Conservation (phyloP, 2,329 filamentous ascomycete genomes). For the Claviceps paspali region DNA sequence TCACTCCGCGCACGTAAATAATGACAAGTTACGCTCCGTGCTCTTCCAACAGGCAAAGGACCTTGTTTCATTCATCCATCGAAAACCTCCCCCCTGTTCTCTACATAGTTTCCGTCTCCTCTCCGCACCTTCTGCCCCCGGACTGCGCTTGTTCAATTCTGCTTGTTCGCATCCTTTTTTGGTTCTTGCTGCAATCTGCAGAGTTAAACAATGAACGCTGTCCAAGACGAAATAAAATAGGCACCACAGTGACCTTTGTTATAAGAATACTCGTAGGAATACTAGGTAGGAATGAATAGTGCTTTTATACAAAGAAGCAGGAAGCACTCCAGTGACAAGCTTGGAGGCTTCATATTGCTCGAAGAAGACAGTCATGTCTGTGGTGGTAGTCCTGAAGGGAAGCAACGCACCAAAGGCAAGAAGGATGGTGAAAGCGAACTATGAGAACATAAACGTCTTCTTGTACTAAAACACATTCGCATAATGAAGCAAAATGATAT, state of each 20-base stretch:
- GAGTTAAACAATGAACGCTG: not conserved
- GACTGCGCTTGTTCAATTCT: no score
- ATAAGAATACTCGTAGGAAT: constrained; percentile 1
- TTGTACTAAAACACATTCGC: not conserved
- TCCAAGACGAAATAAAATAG: not conserved
- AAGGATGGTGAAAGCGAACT: not conserved
- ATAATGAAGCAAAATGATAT: no score
- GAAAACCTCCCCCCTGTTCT: no score
- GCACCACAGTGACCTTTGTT: not conserved
- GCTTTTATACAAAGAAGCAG: not conserved
- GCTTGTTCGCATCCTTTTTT: not conserved
- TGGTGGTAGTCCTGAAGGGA: not conserved
- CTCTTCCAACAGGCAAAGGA: no score
- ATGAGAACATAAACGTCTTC: not conserved
- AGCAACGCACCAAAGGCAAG: not conserved
- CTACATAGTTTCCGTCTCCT: no score
- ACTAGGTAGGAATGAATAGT: not conserved
- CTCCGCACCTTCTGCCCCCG: no score
- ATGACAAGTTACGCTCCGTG: no score
- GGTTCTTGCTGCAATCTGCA: constrained; percentile 1
- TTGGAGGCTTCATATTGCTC: not conserved
- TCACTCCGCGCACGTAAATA: no score
- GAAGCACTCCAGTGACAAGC: not conserved
- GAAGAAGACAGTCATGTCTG: not conserved
- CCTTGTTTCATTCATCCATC: no score